Evolutionary conservation across 257 asterid genomes (phyloP).

Genomic region (Linaria vulgaris): DNA sequence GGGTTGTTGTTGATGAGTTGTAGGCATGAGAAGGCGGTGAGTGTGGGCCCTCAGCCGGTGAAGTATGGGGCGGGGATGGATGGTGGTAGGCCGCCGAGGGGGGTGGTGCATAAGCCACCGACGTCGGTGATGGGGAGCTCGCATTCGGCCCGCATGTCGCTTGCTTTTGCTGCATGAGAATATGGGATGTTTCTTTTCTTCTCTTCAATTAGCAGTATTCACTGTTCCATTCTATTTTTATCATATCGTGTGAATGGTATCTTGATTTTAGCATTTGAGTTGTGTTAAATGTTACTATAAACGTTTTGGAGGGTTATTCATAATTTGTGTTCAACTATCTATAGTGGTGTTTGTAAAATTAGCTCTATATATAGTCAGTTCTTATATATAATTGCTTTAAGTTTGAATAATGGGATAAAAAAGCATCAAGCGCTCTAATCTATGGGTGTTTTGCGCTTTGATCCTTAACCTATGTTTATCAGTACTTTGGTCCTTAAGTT

Average conservation of each 20-base stretch:
- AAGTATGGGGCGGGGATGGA: slow-evolving; percentile 39
- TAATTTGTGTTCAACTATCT: no score
- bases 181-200: slow-evolving; percentile 4
- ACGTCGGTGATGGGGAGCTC: slow-evolving; percentile 47
- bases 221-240: background rate
- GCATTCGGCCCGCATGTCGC: slow-evolving; percentile 69
- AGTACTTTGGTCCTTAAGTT: no score
- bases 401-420: no score
- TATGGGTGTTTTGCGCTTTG: no score
- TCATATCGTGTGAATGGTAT: background rate
- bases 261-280: no score
- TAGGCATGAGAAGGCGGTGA: slow-evolving; percentile 83
- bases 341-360: no score
- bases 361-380: no score
- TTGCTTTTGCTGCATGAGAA: slow-evolving; percentile 76
- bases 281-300: no score
- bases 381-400: no score
- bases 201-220: background rate
- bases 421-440: no score
- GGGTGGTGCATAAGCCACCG: slow-evolving; percentile 44
- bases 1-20: slow-evolving; percentile 63
- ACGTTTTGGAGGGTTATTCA: no score
- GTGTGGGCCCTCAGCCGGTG: slow-evolving; percentile 73
- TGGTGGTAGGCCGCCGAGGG: slow-evolving; percentile 63
- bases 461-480: no score